A percentile compares a stretch with the other conserved stretches of the same genome.
Conservation (phyloP, 2,329 filamentous ascomycete species). For the Arthrobotrys pseudoclavata region DNA sequence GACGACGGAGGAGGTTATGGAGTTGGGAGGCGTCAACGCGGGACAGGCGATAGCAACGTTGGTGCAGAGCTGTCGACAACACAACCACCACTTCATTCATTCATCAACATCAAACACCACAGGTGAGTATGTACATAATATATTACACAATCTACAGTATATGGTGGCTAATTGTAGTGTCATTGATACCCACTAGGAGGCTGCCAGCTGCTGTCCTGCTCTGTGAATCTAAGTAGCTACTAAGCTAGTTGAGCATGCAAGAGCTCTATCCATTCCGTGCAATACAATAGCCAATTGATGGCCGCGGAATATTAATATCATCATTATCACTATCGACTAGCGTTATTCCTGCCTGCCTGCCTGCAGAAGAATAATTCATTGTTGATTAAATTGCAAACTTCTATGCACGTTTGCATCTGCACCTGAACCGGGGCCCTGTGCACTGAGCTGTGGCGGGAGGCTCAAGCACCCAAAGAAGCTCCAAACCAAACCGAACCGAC, state of each 20-base stretch:
- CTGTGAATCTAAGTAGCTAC: background rate
- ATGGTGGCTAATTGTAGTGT: background rate
- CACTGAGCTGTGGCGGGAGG: conserved; percentile 4
- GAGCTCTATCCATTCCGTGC: background rate
- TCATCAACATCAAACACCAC: background rate
- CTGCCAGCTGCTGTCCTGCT: background rate
- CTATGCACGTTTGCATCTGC: background rate
- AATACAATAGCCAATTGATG: conserved; percentile 5
- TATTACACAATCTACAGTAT: background rate
- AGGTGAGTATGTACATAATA: background rate
- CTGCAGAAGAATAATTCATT: conserved; percentile 3
- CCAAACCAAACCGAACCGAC: conserved; percentile 9
- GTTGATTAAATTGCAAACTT: background rate
- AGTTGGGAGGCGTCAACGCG: background rate
- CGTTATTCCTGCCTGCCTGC: background rate
- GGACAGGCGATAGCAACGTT: background rate
- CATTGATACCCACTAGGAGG: background rate
- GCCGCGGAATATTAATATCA: conserved; percentile 6
- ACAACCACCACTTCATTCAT: background rate
- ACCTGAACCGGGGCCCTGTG: background rate
- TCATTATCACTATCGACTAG: background rate
- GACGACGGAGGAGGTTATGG: conserved; percentile 9
- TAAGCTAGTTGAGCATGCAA: background rate
- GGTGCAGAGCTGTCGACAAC: background rate
- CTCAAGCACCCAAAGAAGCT: conserved; percentile 14